Evolutionary conservation across 2,329 filamentous ascomycete species (phyloP).

Genomic region (Raffaelea albimanens): DNA sequence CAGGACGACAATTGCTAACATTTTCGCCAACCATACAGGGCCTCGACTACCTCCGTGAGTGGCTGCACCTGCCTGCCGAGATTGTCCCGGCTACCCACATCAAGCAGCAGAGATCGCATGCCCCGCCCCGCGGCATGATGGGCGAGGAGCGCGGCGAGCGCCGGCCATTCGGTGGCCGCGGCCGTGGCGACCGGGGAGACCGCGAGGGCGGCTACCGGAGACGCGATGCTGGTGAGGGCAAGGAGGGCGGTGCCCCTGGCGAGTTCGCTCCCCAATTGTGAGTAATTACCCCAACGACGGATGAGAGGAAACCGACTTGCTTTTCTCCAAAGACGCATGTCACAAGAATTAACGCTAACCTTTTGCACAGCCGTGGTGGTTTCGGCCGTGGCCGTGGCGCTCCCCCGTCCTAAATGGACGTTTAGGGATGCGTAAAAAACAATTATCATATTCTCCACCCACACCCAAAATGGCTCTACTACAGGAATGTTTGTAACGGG

Average conservation of each 20-base stretch:
- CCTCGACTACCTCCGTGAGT: slow-evolving; percentile 99
- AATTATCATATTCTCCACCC: too few relatives aligned
- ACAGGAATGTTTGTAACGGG: slow-evolving; percentile 6
- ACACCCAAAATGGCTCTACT: too few relatives aligned
- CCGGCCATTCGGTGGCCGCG: slow-evolving; percentile 71
- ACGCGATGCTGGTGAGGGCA: slow-evolving; percentile 75
- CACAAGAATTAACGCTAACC: too few relatives aligned
- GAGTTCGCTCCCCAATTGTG: slow-evolving; percentile 88
- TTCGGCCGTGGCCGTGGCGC: slow-evolving; percentile 78
- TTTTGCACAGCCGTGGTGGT: slow-evolving; percentile 60
- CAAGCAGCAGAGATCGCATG: slow-evolving; percentile 99
- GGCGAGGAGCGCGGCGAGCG: slow-evolving; percentile 75
- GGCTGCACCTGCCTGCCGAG: slow-evolving; percentile 98
- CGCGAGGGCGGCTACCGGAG: slow-evolving; percentile 88
- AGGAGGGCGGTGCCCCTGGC: slow-evolving; percentile 86
- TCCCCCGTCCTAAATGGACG: slow-evolving; percentile 53
- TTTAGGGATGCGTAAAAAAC: not conserved
- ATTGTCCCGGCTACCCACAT: slow-evolving; percentile 99
- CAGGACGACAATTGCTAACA: not conserved
- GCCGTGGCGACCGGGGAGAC: slow-evolving; percentile 68
- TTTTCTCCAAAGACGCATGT: too few relatives aligned
- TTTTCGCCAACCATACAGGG: slow-evolving; percentile 63
- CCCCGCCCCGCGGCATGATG: slow-evolving; percentile 97
- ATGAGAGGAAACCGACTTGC: too few relatives aligned
- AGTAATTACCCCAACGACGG: too few relatives aligned